Percentiles rank a stretch among this genome's conserved stretches.
These are phyloP conservation scores for Afroboletus lepidellus DNA, from an alignment of 1,284 basidiomycete genomes.

Conservation along the genomic window DNA sequence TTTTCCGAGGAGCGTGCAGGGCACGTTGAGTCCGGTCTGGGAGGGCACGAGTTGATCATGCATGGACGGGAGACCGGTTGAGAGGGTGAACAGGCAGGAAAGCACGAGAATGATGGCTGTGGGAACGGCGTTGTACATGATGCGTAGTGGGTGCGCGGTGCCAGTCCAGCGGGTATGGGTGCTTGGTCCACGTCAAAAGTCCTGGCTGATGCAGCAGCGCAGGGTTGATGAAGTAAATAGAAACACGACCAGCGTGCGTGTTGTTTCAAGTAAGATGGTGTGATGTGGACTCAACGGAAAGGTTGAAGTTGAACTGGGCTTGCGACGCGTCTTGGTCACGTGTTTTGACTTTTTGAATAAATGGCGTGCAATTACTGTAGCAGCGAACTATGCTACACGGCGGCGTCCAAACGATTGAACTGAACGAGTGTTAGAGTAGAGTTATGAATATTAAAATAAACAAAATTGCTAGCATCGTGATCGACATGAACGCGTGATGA, in stretches of 20 bases:
- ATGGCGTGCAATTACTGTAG: background rate
- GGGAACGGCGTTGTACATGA: slow-evolving; percentile 7
- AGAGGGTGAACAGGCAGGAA: slow-evolving; percentile 11
- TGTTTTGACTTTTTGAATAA: slow-evolving; percentile 15
- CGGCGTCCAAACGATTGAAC: no score
- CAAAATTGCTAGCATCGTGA: slow-evolving; percentile 1
- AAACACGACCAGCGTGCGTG: slow-evolving; percentile 64
- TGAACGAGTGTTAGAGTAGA: slow-evolving; percentile 41
- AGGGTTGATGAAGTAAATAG: background rate
- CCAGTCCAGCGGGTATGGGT: background rate
- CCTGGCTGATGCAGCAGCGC: background rate
- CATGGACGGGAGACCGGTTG: slow-evolving; percentile 2
- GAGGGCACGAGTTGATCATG: background rate
- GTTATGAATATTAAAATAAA: no score
- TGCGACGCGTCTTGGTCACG: slow-evolving; percentile 12
- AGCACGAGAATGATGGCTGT: slow-evolving; percentile 6
- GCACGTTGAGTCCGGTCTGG: slow-evolving; percentile 2
- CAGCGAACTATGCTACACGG: no score
- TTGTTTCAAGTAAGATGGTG: slow-evolving; percentile 33
- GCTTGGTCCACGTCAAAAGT: background rate
- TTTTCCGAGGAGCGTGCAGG: slow-evolving; percentile 22
- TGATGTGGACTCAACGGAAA: background rate
- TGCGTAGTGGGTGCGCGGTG: background rate
- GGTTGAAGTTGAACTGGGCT: background rate
- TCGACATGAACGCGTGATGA: background rate